Evolutionary conservation across 2,329 filamentous ascomycete genomes (phyloP).

Genomic region (Juglanconis sp.): DNA sequence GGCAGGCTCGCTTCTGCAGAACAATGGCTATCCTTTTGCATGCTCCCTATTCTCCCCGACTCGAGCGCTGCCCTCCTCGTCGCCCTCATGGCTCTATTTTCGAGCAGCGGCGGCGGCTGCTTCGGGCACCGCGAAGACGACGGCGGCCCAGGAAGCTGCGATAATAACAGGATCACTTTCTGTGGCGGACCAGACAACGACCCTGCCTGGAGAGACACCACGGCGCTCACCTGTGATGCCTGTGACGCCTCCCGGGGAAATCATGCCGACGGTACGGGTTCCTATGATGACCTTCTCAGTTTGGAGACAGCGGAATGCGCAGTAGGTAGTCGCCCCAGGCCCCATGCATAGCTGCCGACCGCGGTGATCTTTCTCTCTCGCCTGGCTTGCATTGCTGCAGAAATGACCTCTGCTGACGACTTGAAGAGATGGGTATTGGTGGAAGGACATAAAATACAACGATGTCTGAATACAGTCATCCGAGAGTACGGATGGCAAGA

Average conservation of each 20-base stretch:
- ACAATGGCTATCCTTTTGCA: neutral
- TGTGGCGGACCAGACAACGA: slow-evolving; percentile 39
- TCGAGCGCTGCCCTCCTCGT: neutral
- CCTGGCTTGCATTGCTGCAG: slow-evolving; percentile 12
- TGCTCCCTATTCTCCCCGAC: neutral
- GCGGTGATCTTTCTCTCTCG: too few relatives aligned
- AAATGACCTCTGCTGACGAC: slow-evolving; percentile 23
- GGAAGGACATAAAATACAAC: slow-evolving; percentile 23
- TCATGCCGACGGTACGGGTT: slow-evolving; percentile 38
- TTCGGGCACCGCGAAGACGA: neutral
- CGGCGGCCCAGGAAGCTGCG: neutral
- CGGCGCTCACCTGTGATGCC: slow-evolving; percentile 23
- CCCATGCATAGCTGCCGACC: too few relatives aligned
- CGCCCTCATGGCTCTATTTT: neutral
- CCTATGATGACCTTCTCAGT: slow-evolving; percentile 38
- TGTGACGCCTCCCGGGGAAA: slow-evolving; percentile 23
- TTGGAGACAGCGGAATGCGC: slow-evolving; percentile 34
- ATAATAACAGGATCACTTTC: slow-evolving; percentile 31
- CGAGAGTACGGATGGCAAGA: slow-evolving; percentile 29
- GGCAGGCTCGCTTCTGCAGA: too few relatives aligned
- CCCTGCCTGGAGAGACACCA: slow-evolving; percentile 29
- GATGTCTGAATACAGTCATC: slow-evolving; percentile 36
- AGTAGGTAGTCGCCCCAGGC: too few relatives aligned
- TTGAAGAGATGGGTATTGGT: slow-evolving; percentile 8
- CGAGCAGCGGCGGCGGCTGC: neutral